Evolutionary conservation across 768 basidiomycete genomes (phyloP).

Genomic region (Leccinellum luteum): DNA sequence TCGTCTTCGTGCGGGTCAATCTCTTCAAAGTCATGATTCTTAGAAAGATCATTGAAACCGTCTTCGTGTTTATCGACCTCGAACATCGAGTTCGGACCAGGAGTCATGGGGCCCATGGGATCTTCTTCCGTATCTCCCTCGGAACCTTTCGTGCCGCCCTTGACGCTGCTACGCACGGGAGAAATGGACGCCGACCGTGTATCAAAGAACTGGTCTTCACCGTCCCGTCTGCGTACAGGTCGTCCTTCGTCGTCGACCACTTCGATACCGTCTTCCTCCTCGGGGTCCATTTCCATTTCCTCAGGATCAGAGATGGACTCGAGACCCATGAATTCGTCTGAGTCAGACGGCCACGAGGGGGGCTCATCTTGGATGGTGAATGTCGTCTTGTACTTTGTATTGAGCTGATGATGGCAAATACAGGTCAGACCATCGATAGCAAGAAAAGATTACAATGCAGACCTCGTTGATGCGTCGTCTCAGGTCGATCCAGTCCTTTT

Average conservation of each 20-base stretch:
- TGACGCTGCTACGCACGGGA: slow-evolving; percentile 37
- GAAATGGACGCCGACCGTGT: slow-evolving; percentile 46
- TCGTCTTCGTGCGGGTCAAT: slow-evolving; percentile 33
- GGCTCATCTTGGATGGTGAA: slow-evolving; percentile 89
- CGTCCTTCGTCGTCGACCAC: slow-evolving; percentile 27
- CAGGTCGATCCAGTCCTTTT: slow-evolving; percentile 85
- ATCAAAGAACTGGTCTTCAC: slow-evolving; percentile 54
- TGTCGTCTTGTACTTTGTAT: slow-evolving; percentile 61
- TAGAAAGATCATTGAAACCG: slow-evolving; percentile 25
- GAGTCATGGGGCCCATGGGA: slow-evolving; percentile 66
- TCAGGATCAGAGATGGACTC: slow-evolving; percentile 82
- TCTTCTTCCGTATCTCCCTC: slow-evolving; percentile 74
- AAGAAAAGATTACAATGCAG: slow-evolving; percentile 24
- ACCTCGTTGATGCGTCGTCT: slow-evolving; percentile 71
- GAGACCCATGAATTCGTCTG: slow-evolving; percentile 70
- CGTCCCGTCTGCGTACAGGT: slow-evolving; percentile 26
- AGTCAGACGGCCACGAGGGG: slow-evolving; percentile 75
- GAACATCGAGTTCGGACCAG: slow-evolving; percentile 45
- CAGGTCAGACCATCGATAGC: slow-evolving; percentile 4
- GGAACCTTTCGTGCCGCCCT: slow-evolving; percentile 43
- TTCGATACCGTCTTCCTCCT: slow-evolving; percentile 46
- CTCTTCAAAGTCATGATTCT: slow-evolving; percentile 28
- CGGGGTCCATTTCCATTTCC: slow-evolving; percentile 59
- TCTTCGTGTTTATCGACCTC: slow-evolving; percentile 23
- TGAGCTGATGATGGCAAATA: slow-evolving; percentile 13